phyloP scores from a whole-genome alignment of 2,329 filamentous ascomycete genomes.

The Camptophora hylomeconis region DNA sequence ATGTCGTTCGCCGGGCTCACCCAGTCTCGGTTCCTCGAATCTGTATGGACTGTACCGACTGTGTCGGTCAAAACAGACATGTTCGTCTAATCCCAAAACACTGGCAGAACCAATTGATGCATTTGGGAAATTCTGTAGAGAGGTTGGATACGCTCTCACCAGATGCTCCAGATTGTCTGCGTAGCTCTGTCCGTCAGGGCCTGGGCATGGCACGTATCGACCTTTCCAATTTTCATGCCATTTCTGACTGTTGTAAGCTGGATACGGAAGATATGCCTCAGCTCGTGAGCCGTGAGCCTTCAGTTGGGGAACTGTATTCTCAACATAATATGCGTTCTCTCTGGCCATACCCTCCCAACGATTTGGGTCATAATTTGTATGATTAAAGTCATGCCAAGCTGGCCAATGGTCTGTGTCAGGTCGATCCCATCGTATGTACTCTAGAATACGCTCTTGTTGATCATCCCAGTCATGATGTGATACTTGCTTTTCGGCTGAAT shows the following conservation, averaged over 20 bases:
- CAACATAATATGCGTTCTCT: conserved; percentile 5
- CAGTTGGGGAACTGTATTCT: conserved; percentile 4
- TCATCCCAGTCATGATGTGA: too few species aligned
- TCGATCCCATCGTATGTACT: conserved; percentile 6
- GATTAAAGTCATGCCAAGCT: conserved; percentile 5
- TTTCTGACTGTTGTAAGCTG: conserved; percentile 49
- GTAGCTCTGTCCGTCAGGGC: conserved; percentile 38
- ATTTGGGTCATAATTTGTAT: conserved; percentile 5
- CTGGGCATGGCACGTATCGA: conserved; percentile 48
- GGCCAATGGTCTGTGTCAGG: conserved; percentile 6
- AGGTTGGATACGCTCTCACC: conserved; percentile 48
- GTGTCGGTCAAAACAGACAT: conserved; percentile 55
- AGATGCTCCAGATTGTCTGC: conserved; percentile 47
- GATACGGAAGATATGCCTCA: conserved; percentile 56
- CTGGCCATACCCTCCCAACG: conserved; percentile 5
- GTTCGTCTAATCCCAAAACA: conserved; percentile 47
- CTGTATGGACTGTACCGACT: conserved; percentile 51
- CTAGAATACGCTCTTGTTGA: conserved; percentile 3
- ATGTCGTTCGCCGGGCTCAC: conserved; percentile 7
- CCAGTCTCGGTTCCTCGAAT: conserved; percentile 19
- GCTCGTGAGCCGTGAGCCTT: conserved; percentile 20
- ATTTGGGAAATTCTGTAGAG: conserved; percentile 38
- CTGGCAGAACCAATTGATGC: conserved; percentile 52
- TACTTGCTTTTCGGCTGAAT: too few species aligned
- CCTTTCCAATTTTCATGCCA: conserved; percentile 48